Conservation (phyloP, 2,329 filamentous ascomycete species). For the Alternaria sp. region DNA sequence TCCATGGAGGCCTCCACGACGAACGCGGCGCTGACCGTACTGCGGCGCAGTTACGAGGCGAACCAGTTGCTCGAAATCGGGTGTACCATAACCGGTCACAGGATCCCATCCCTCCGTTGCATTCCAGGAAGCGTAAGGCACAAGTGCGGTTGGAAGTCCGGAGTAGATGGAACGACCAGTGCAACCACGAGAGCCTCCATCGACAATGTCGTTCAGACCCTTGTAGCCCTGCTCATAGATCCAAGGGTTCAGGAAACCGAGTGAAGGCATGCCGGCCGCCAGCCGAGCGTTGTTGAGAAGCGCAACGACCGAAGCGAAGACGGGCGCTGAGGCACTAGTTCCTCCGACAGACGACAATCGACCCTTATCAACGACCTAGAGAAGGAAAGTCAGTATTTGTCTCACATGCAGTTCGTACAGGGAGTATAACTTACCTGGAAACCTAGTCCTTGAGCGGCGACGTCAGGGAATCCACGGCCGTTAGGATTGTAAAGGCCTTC, state of each 20-base stretch:
- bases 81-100: conserved; percentile 53
- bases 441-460: conserved; percentile 48
- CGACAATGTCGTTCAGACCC: conserved; percentile 58
- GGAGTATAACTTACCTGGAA: conserved; percentile 34
- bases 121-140: conserved; percentile 59
- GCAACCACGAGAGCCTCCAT: conserved; percentile 57
- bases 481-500: conserved; percentile 52
- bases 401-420: background rate
- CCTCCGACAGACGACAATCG: conserved; percentile 41
- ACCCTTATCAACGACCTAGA: conserved; percentile 46
- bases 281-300: conserved; percentile 49
- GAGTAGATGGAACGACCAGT: conserved; percentile 47
- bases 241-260: conserved; percentile 52
- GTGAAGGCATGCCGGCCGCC: conserved; percentile 39
- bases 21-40: conserved; percentile 23
- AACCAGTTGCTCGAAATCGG: conserved; percentile 44
- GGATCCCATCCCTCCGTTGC: conserved; percentile 60
- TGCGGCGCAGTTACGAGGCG: conserved; percentile 26
- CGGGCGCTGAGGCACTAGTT: conserved; percentile 49
- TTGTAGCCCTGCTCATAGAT: conserved; percentile 51
- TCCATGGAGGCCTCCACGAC: conserved; percentile 2
- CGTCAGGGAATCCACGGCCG: conserved; percentile 55
- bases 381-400: conserved; percentile 9
- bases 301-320: conserved; percentile 46
- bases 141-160: conserved; percentile 46